Evolutionary conservation across 805 yeast species (phyloP), one percentile per base, ranked within the genome.

Genomic region (Cyberlindnera euphorbiae): DNA sequence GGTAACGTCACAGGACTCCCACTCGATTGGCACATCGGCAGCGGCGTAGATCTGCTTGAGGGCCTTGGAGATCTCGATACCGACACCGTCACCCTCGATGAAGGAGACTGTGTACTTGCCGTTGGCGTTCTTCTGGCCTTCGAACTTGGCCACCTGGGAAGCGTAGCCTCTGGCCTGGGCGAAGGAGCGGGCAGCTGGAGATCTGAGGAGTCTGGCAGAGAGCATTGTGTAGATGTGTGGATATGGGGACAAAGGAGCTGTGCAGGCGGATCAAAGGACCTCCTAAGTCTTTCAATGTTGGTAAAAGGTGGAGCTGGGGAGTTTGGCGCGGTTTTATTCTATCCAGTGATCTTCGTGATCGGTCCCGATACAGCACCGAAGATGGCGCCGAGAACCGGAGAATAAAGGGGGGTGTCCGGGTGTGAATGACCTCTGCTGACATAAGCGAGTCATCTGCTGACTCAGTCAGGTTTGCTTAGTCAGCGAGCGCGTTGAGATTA

Each of bases 51-150:
- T 90, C 49, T 82, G 77, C 72, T 89, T 85, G 50, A 93, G 97
- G 34, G 97, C 85, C 56, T 84, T 78, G 49, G 97, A 83, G 62
- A 93, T 93, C 67, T 93, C 98, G 35, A 81, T 75, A 55, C 98
- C 98, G 52, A 90, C 88, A 74, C 98, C 98, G 61, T 90, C 97
- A 69, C 97, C 97, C 69, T 89, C 97, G 55, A 93, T 90, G 70
- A 93, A 73, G 30, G 98, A 90, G 46, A 93, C 98, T 37, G 86
- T 78, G 71, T 79, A 90, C 56, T 83, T 84, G 48, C 97, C 97
- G 45, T 82, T 77, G 43, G 81, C 67, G 44, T 74, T 74, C 59
- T 76, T 78, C 47, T 62, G 41, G 46, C 86, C 85, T 46, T 78
- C 70, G 67, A 72, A 79, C 60, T 78, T 80, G 52, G 85, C 82